Evolutionary conservation across 176 grass and related monocot species (phyloP).

Genomic region (Carex cristatella): DNA sequence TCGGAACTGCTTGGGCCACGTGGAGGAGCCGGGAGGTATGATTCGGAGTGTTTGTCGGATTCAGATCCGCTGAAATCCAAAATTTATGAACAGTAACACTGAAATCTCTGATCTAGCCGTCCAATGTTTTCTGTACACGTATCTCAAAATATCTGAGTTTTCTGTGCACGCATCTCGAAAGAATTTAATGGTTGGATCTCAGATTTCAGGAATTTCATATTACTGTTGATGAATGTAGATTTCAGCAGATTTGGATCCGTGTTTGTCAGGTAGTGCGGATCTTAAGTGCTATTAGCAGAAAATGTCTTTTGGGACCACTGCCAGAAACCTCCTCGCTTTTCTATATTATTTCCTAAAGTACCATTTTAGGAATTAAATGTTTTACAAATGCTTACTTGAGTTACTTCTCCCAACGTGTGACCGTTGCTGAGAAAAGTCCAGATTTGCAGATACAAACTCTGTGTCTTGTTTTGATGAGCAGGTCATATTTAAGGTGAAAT

Average conservation of each 20-base stretch:
- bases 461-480: neutral
- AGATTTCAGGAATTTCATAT: no score
- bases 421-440: neutral
- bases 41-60: slow-evolving; percentile 33
- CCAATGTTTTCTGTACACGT: no score
- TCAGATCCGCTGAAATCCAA: no score
- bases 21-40: neutral
- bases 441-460: neutral
- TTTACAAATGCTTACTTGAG: neutral
- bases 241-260: neutral
- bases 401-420: neutral
- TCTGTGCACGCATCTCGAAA: no score
- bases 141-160: no score
- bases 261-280: slow-evolving; percentile 34
- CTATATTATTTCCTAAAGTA: neutral
- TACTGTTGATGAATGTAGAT: no score
- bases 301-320: neutral
- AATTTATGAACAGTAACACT: no score
- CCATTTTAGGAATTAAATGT: neutral
- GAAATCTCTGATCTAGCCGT: no score
- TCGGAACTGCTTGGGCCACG: slow-evolving; percentile 17
- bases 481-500: neutral
- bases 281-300: neutral
- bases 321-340: slow-evolving; percentile 5
- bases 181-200: no score